Conservation (phyloP, 805 yeast species). For the Saturnispora galanensis region DNA sequence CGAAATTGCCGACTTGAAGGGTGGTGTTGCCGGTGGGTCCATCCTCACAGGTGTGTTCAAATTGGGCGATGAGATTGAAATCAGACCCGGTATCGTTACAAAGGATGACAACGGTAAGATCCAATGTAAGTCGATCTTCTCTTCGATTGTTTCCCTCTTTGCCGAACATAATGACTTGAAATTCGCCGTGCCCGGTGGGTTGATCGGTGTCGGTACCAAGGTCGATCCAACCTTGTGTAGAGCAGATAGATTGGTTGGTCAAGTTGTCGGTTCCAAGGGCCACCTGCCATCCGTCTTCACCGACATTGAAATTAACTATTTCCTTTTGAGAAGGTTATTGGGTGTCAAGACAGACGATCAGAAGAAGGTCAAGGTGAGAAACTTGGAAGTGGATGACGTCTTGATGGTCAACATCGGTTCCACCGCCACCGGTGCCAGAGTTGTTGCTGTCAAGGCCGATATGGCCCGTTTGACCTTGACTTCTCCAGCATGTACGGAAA, state of each 20-base stretch:
- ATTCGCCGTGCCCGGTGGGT: conserved; percentile 99
- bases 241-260: conserved; percentile 98
- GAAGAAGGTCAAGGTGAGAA: conserved; percentile 93
- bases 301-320: conserved; percentile 95
- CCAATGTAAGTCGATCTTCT: conserved; percentile 92
- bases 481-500: conserved; percentile 97
- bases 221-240: conserved; percentile 98
- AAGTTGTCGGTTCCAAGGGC: conserved; percentile 97
- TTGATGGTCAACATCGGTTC: conserved; percentile 99
- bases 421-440: conserved; percentile 98
- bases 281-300: conserved; percentile 93
- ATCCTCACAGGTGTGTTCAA: conserved; percentile 94
- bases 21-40: conserved; percentile 99
- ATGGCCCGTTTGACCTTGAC: conserved; percentile 97
- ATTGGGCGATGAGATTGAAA: conserved; percentile 96
- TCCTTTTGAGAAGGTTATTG: conserved; percentile 88
- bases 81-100: conserved; percentile 98
- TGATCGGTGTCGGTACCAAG: conserved; percentile 98
- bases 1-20: conserved; percentile 91
- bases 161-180: conserved; percentile 97
- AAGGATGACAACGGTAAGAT: conserved; percentile 82
- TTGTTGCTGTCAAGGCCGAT: conserved; percentile 95
- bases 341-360: conserved; percentile 98
- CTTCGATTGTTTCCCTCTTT: conserved; percentile 85
- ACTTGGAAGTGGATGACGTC: conserved; percentile 88